Conservation (phyloP, 2,329 filamentous ascomycete species). For the Pyricularia pennisetigena region DNA sequence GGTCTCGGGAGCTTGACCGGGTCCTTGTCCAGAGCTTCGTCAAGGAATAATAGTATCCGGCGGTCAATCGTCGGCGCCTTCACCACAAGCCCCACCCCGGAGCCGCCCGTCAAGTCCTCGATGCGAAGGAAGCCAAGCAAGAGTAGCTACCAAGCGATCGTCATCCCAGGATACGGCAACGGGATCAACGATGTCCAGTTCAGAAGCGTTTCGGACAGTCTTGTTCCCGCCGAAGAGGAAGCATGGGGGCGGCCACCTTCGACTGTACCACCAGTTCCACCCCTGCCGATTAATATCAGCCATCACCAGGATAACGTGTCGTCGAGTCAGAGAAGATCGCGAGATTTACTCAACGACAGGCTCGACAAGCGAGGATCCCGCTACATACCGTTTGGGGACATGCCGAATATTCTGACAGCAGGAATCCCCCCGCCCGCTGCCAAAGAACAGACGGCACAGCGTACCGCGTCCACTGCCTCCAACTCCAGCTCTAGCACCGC, state of each 20-base stretch:
- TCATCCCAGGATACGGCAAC: constrained; percentile 44
- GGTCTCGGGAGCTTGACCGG: background rate
- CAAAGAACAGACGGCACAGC: background rate
- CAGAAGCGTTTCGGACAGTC: background rate
- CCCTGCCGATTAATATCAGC: background rate
- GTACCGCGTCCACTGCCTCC: background rate
- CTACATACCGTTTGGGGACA: background rate
- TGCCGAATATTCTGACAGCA: background rate
- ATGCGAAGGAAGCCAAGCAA: constrained; percentile 9
- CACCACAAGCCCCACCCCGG: background rate
- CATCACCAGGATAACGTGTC: background rate
- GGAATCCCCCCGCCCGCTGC: background rate
- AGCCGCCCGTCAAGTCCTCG: constrained; percentile 6
- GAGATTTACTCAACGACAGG: background rate
- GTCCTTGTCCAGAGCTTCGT: background rate
- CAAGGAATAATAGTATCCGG: background rate
- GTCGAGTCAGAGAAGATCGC: background rate
- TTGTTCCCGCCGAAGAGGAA: background rate
- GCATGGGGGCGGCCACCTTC: background rate
- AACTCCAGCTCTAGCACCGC: background rate
- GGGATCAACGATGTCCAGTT: constrained; percentile 26
- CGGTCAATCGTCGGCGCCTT: background rate
- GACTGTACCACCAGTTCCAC: background rate
- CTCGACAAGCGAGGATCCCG: background rate
- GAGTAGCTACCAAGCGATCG: constrained; percentile 35